A percentile compares a stretch with the other conserved stretches of the same genome.
Conservation (phyloP, 495 filamentous ascomycete species). For the Daldinia bambusicola region DNA sequence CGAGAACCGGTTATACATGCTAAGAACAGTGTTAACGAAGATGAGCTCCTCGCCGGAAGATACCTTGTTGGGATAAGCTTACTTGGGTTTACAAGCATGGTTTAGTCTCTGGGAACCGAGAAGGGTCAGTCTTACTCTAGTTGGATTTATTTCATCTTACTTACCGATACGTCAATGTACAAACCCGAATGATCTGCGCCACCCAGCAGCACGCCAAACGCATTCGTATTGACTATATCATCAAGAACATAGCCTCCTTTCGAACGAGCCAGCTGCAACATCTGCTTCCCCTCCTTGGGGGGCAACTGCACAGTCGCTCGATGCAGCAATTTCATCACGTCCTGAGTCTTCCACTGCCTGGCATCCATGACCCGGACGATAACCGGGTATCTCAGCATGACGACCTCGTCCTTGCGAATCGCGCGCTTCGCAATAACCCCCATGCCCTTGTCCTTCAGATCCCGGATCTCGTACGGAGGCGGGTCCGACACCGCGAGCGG, state of each 20-base stretch:
- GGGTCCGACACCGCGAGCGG: slow-evolving; percentile 25
- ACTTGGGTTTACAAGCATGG: slow-evolving; percentile 54
- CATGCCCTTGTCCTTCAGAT: slow-evolving; percentile 48
- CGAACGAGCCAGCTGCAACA: slow-evolving; percentile 36
- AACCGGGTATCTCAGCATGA: slow-evolving; percentile 47
- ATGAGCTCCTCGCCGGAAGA: background rate
- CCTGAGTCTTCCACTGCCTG: slow-evolving; percentile 28
- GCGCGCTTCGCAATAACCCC: slow-evolving; percentile 49
- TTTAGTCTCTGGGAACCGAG: slow-evolving; percentile 47
- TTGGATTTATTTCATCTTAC: slow-evolving; percentile 5
- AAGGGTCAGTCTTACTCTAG: background rate
- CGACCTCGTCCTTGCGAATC: slow-evolving; percentile 43
- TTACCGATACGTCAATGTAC: slow-evolving; percentile 52
- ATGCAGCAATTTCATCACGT: slow-evolving; percentile 43
- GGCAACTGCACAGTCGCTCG: slow-evolving; percentile 43
- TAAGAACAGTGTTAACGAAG: slow-evolving; percentile 10
- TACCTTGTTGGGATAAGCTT: slow-evolving; percentile 5
- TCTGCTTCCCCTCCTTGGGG: slow-evolving; percentile 17
- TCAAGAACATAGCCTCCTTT: slow-evolving; percentile 45
- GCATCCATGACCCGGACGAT: slow-evolving; percentile 44
- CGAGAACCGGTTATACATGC: slow-evolving; percentile 48
- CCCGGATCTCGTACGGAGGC: slow-evolving; percentile 43
- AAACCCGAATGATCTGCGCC: slow-evolving; percentile 46
- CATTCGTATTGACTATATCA: slow-evolving; percentile 51
- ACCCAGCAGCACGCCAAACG: slow-evolving; percentile 46